phyloP scores from a whole-genome alignment of 345 rosid species.

The Viola odorata region DNA sequence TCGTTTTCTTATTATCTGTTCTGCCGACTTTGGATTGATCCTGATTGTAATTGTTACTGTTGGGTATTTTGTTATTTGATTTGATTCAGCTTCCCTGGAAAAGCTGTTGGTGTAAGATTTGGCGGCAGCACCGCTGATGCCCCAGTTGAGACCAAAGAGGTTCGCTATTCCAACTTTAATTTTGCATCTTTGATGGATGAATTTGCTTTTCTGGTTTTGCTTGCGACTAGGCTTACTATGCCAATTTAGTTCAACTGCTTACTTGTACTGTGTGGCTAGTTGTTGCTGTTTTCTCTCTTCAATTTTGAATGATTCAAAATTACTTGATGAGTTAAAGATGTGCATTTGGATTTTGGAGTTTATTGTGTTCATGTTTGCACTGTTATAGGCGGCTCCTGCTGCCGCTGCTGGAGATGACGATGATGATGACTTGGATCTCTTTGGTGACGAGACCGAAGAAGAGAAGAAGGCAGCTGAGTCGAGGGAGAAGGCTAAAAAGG shows the following conservation, averaged over 20 bases:
- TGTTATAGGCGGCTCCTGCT: not conserved
- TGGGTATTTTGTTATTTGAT: not conserved
- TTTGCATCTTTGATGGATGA: no score
- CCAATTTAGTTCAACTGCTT: no score
- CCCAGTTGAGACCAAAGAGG: no score
- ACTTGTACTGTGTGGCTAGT: no score
- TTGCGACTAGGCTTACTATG: no score
- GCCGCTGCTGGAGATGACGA: constrained; percentile 51
- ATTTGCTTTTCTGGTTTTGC: no score
- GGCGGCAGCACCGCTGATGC: constrained; percentile 45
- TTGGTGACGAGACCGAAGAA: constrained; percentile 94
- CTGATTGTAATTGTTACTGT: not conserved
- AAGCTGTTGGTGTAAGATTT: constrained; percentile 68
- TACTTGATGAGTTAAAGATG: no score
- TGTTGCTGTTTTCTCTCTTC: no score
- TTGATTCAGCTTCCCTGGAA: constrained; percentile 73
- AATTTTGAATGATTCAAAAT: no score
- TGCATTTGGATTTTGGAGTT: not conserved
- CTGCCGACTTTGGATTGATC: not conserved
- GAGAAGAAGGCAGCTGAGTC: constrained; percentile 90
- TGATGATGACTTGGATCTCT: constrained; percentile 86
- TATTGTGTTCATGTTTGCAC: not conserved
- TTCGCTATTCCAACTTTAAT: no score
- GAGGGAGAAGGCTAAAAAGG: constrained; percentile 77
- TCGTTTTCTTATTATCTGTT: not conserved